These are phyloP conservation scores for Alloteropsis angusta DNA, from an alignment of 202 grass and related monocot genomes.

Conservation along the genomic window DNA sequence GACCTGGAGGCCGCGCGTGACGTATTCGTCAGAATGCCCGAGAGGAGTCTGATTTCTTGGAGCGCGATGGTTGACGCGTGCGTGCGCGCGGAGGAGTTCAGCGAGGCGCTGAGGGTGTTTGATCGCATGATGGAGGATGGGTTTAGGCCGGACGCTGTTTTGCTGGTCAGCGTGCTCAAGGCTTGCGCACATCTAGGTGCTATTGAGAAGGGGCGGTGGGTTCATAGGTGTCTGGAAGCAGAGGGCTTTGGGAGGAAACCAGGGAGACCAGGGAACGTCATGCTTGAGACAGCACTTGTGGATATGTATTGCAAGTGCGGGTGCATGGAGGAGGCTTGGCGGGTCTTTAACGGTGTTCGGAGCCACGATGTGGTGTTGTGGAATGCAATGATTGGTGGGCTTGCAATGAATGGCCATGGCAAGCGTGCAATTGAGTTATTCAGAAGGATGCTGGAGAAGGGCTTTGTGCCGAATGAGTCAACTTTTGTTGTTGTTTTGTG, in stretches of 20 bases:
- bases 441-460: constrained; percentile 28
- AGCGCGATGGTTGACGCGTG: constrained; percentile 50
- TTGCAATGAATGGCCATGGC: constrained; percentile 50
- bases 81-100: constrained; percentile 23
- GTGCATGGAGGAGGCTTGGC: constrained; percentile 38
- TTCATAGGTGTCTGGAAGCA: constrained; percentile 32
- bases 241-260: neutral
- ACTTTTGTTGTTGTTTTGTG: constrained; percentile 46
- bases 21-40: constrained; percentile 53
- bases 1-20: constrained; percentile 29
- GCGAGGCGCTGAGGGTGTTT: constrained; percentile 36
- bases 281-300: constrained; percentile 42
- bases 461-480: constrained; percentile 38
- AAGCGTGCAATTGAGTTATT: constrained; percentile 31
- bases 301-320: constrained; percentile 79
- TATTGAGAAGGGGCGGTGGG: constrained; percentile 32
- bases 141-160: constrained; percentile 35
- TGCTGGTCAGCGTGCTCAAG: constrained; percentile 47
- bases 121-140: constrained; percentile 35
- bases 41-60: constrained; percentile 47
- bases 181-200: constrained; percentile 38
- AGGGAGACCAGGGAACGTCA: constrained; percentile 23
- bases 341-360: constrained; percentile 31
- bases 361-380: constrained; percentile 41
- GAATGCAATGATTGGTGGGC: constrained; percentile 61